Conservation (phyloP, 192 early-diverging fungal species). For the Diversispora eburnea region DNA sequence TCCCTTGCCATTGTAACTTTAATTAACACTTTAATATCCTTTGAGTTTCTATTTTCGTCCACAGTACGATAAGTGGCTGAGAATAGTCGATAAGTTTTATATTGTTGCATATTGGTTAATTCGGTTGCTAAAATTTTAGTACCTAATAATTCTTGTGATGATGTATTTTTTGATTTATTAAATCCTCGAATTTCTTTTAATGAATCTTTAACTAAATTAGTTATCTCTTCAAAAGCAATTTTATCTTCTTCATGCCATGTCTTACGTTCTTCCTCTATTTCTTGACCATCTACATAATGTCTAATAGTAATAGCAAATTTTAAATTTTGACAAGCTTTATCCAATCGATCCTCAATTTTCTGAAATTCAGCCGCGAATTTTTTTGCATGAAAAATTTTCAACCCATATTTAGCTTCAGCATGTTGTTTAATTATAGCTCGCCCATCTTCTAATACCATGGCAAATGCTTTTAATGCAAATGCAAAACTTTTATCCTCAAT, state of each 20-base stretch:
- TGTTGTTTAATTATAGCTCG: conserved; percentile 27
- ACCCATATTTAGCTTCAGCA: conserved; percentile 25
- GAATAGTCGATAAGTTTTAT: conserved; percentile 18
- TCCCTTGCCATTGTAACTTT: conserved; percentile 18
- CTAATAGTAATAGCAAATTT: conserved; percentile 24
- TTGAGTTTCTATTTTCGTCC: neutral
- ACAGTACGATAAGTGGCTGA: conserved; percentile 12
- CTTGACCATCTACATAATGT: conserved; percentile 23
- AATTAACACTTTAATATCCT: conserved; percentile 14
- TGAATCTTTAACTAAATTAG: conserved; percentile 24
- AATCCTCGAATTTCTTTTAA: conserved; percentile 17
- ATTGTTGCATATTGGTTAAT: conserved; percentile 15
- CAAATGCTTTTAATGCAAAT: conserved; percentile 24
- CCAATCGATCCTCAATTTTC: conserved; percentile 23
- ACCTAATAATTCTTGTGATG: neutral
- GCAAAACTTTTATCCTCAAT: conserved; percentile 27
- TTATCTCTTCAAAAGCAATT: conserved; percentile 20
- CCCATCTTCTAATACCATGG: conserved; percentile 27
- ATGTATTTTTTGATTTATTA: neutral
- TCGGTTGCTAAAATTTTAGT: neutral
- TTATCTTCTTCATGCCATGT: conserved; percentile 23
- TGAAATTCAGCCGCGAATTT: conserved; percentile 27
- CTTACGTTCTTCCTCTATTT: conserved; percentile 4
- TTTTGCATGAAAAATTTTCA: conserved; percentile 27
- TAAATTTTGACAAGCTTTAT: conserved; percentile 19